Conservation (phyloP, 2,329 filamentous ascomycete species). For the Ophiocordyceps camponoti-leonardi region DNA sequence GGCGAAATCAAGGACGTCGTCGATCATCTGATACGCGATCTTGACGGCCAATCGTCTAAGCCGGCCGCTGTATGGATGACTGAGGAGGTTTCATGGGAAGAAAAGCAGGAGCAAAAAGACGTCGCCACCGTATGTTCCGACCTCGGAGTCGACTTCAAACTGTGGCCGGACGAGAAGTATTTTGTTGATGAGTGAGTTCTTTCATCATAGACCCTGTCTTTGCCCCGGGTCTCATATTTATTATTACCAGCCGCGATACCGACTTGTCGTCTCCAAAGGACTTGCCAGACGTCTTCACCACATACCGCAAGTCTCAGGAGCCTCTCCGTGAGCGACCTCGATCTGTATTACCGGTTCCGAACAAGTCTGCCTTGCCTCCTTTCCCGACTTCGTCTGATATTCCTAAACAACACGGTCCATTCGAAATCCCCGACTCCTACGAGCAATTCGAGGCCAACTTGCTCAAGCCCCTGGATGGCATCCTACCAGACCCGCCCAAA, state of each 20-base stretch:
- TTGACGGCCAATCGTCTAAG: slow-evolving; percentile 21
- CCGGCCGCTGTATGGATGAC: slow-evolving; percentile 60
- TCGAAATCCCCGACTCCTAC: slow-evolving; percentile 39
- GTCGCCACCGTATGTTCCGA: slow-evolving; percentile 35
- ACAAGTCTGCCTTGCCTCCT: slow-evolving; percentile 33
- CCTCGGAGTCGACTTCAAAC: slow-evolving; percentile 38
- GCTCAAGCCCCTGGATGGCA: slow-evolving; percentile 35
- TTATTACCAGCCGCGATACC: slow-evolving; percentile 47
- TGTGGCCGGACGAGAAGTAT: slow-evolving; percentile 63
- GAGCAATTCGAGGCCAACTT: slow-evolving; percentile 36
- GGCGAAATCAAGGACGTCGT: slow-evolving; percentile 45
- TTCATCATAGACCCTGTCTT: neutral
- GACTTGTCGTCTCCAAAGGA: slow-evolving; percentile 37
- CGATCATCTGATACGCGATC: slow-evolving; percentile 32
- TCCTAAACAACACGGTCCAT: slow-evolving; percentile 43
- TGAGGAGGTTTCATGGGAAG: slow-evolving; percentile 51
- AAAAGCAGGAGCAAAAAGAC: slow-evolving; percentile 43
- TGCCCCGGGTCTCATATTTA: neutral
- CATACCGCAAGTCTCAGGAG: slow-evolving; percentile 56
- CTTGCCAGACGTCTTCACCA: slow-evolving; percentile 59
- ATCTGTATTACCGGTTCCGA: slow-evolving; percentile 32
- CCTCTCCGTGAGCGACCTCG: slow-evolving; percentile 51
- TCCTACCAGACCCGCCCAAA: slow-evolving; percentile 31
- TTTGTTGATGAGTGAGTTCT: slow-evolving; percentile 57
- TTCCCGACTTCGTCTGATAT: slow-evolving; percentile 31